These are phyloP conservation scores for Wickerhamiella slavikovae DNA, from an alignment of 805 yeast genomes.

Conservation along the genomic window DNA sequence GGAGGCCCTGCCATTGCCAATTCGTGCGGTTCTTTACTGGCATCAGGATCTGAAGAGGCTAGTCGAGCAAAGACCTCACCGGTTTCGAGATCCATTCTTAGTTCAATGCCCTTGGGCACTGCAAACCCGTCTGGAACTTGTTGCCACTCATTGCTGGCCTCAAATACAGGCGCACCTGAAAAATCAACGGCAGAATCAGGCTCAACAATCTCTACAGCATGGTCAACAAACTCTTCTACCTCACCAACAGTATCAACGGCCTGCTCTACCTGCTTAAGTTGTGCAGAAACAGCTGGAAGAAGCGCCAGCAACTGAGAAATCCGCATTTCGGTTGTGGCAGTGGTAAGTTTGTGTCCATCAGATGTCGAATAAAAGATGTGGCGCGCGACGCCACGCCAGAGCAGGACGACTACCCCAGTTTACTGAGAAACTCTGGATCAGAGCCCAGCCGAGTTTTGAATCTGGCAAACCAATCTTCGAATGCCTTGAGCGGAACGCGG, in stretches of 20 bases:
- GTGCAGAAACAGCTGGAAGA: too few species aligned
- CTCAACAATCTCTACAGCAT: too few species aligned
- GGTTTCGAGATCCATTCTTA: slow-evolving; percentile 55
- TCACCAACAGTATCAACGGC: too few species aligned
- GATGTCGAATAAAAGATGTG: too few species aligned
- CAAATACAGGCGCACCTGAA: slow-evolving; percentile 20
- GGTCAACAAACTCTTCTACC: too few species aligned
- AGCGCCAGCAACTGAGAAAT: too few species aligned
- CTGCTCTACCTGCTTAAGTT: too few species aligned
- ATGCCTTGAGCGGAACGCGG: slow-evolving; percentile 67
- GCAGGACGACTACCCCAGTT: slow-evolving; percentile 15
- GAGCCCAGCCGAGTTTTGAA: slow-evolving; percentile 54
- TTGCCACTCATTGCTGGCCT: slow-evolving; percentile 52
- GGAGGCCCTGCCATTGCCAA: not conserved
- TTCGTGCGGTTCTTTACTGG: not conserved
- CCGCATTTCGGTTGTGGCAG: too few species aligned
- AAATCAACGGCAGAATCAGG: not conserved
- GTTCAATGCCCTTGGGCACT: slow-evolving; percentile 63
- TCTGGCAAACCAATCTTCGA: slow-evolving; percentile 88
- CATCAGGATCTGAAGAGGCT: too few species aligned
- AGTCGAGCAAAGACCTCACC: slow-evolving; percentile 50
- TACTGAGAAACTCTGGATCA: slow-evolving; percentile 66
- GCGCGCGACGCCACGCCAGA: too few species aligned
- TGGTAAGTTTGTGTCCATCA: too few species aligned
- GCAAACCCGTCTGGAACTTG: slow-evolving; percentile 46